Conservation (phyloP, 495 filamentous ascomycete species). For the Penicillium lagena region DNA sequence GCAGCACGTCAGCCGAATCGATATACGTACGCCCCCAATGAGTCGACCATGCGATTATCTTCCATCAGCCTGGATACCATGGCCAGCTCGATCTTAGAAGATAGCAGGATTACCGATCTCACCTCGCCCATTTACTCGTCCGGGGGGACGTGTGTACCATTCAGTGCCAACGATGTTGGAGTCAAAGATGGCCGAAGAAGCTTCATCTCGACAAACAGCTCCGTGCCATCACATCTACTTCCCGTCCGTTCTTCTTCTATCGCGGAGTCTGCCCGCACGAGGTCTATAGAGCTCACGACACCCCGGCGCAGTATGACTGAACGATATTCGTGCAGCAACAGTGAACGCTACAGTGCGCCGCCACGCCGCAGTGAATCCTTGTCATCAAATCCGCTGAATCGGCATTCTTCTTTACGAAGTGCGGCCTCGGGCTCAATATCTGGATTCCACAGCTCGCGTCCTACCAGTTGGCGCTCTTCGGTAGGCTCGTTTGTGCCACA, state of each 20-base stretch:
- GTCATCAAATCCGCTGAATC: conserved; percentile 14
- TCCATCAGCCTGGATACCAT: conserved; percentile 41
- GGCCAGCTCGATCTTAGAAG: conserved; percentile 45
- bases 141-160: conserved; percentile 34
- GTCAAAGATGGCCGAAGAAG: conserved; percentile 27
- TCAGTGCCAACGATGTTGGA: conserved; percentile 40
- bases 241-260: conserved; percentile 23
- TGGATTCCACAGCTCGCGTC: conserved; percentile 1
- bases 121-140: conserved; percentile 29
- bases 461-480: conserved; percentile 12
- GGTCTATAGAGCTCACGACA: conserved; percentile 17
- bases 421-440: conserved; percentile 5
- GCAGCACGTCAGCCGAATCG: conserved; percentile 28
- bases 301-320: conserved; percentile 38
- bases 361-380: conserved; percentile 35
- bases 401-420: conserved; percentile 16
- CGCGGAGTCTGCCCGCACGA: conserved; percentile 12
- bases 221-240: conserved; percentile 24
- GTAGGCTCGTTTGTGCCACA: conserved; percentile 15
- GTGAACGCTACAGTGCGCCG: conserved; percentile 17
- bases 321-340: conserved; percentile 19
- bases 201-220: conserved; percentile 14
- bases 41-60: conserved; percentile 34
- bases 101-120: conserved; percentile 21
- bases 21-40: conserved; percentile 33